phyloP scores from a whole-genome alignment of 139 green algal species.

The Haematococcus lacustris region DNA sequence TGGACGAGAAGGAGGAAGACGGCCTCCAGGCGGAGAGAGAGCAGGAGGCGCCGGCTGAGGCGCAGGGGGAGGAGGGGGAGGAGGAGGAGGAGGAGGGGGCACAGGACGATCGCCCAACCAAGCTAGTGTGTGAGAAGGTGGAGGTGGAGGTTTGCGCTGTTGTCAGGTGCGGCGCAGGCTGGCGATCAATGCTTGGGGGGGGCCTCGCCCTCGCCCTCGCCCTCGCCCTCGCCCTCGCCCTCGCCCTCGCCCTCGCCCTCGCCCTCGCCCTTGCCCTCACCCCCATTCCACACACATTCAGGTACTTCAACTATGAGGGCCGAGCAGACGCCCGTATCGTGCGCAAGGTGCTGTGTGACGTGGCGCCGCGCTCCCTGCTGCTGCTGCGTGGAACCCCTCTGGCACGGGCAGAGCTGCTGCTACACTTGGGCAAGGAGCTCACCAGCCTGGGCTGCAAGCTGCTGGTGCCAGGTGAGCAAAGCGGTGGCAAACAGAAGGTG shows the following conservation, averaged over 20 bases:
- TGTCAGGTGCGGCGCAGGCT: slow-evolving; percentile 27
- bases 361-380: slow-evolving; percentile 50
- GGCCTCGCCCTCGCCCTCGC: not conserved
- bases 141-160: slow-evolving; percentile 37
- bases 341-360: slow-evolving; percentile 48
- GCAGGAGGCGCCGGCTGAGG: not conserved
- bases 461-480: not conserved
- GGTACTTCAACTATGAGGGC: slow-evolving; percentile 58
- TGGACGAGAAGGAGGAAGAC: too few relatives aligned
- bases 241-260: not conserved
- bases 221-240: not conserved
- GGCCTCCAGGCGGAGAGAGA: slow-evolving; percentile 11
- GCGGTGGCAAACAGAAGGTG: too few relatives aligned
- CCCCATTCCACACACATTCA: slow-evolving; percentile 1
- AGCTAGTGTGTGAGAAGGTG: slow-evolving; percentile 41
- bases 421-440: slow-evolving; percentile 31
- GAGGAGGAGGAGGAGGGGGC: slow-evolving; percentile 16
- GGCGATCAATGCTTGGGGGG: not conserved
- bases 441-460: slow-evolving; percentile 14
- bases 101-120: slow-evolving; percentile 47
- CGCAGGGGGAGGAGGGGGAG: slow-evolving; percentile 3
- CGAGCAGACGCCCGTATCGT: slow-evolving; percentile 50
- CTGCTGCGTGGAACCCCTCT: slow-evolving; percentile 1
- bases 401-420: slow-evolving; percentile 22
- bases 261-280: not conserved